These are phyloP conservation scores for Ganoderma sinense DNA, from an alignment of 1,284 basidiomycete species.

Conservation along the genomic window DNA sequence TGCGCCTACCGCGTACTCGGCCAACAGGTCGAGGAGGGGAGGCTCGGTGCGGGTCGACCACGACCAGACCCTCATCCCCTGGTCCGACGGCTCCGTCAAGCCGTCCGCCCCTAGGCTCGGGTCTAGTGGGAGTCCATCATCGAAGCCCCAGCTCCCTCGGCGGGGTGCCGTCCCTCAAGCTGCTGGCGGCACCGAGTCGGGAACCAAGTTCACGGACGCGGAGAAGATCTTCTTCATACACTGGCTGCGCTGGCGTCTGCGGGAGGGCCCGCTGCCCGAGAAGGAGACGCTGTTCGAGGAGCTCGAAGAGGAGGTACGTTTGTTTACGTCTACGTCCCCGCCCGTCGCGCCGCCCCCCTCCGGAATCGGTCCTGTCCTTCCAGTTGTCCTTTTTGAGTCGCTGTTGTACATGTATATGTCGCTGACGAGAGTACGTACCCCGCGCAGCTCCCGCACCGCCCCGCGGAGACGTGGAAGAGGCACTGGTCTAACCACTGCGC, in stretches of 20 bases:
- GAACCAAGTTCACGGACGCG: not conserved
- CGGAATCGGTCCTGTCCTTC: too few relatives aligned
- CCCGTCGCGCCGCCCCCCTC: too few relatives aligned
- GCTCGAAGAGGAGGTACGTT: constrained; percentile 5
- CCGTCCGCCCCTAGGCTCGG: not conserved
- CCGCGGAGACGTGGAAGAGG: constrained; percentile 5
- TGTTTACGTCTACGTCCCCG: too few relatives aligned
- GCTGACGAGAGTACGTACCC: not conserved
- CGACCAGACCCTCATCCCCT: not conserved
- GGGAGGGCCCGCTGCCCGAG: constrained; percentile 3
- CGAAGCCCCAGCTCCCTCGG: not conserved
- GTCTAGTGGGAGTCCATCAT: too few relatives aligned
- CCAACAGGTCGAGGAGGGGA: not conserved
- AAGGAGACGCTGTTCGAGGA: not conserved
- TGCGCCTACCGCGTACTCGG: not conserved
- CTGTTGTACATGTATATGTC: too few relatives aligned
- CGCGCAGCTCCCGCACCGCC: not conserved
- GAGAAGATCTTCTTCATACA: constrained; percentile 15
- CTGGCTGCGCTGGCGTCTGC: constrained; percentile 12
- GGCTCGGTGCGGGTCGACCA: not conserved
- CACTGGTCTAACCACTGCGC: not conserved
- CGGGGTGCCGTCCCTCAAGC: not conserved
- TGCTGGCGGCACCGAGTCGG: not conserved
- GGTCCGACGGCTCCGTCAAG: not conserved
- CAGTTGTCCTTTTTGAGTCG: too few relatives aligned